A percentile compares a stretch with the other conserved stretches of the same genome.
Evolutionary conservation across 176 grass and related monocot species (phyloP).

Genomic region (Carex cristatella): DNA sequence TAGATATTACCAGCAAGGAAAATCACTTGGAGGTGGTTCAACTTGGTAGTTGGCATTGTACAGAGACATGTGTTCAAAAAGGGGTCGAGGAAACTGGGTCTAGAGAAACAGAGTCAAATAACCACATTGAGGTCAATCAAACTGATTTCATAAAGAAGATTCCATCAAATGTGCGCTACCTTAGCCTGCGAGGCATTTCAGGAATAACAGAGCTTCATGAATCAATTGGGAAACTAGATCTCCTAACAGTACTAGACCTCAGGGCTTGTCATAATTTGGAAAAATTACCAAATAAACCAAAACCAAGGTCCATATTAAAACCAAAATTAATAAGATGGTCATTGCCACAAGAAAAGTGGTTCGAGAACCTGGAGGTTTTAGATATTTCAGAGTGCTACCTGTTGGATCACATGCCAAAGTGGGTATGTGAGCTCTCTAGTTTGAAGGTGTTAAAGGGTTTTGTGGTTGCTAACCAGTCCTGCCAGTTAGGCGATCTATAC

Average conservation of each 20-base stretch:
- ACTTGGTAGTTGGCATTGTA: not conserved
- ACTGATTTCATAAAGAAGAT: constrained; percentile 6
- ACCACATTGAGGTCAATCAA: not conserved
- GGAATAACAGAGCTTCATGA: constrained; percentile 11
- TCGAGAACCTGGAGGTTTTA: too few species aligned
- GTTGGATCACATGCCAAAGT: too few species aligned
- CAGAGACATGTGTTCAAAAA: too few species aligned
- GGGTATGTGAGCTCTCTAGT: too few species aligned
- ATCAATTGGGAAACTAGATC: not conserved
- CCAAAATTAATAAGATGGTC: not conserved
- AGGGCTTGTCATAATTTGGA: constrained; percentile 12
- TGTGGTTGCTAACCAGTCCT: too few species aligned
- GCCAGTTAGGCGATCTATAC: too few species aligned
- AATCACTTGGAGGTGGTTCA: not conserved
- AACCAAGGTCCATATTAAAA: not conserved
- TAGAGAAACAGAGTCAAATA: not conserved
- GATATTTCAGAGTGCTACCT: too few species aligned
- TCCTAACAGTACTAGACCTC: constrained; percentile 1
- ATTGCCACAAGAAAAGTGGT: too few species aligned
- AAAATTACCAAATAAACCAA: constrained; percentile 15
- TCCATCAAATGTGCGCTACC: constrained; percentile 32
- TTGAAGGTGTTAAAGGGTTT: too few species aligned
- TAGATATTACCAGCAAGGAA: not conserved
- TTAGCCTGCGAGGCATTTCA: constrained; percentile 39
- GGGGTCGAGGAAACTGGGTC: not conserved